phyloP scores from a whole-genome alignment of 805 yeast genomes.

The Blastobotrys chiropterorum region DNA sequence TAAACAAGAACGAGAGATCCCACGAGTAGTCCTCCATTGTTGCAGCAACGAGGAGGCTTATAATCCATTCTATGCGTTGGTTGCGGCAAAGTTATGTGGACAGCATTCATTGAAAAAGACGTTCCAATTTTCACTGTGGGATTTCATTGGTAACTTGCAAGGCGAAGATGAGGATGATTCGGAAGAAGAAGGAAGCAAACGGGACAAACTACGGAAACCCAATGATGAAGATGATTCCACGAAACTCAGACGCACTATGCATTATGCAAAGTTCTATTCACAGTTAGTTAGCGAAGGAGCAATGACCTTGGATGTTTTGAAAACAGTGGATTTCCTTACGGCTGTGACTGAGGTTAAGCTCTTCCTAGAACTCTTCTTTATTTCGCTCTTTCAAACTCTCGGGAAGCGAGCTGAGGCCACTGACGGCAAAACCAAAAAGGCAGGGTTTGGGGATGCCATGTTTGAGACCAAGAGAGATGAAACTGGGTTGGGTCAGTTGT shows the following conservation, averaged over 20 bases:
- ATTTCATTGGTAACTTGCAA: constrained; percentile 66
- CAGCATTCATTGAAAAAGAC: constrained; percentile 68
- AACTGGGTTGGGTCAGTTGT: constrained; percentile 40
- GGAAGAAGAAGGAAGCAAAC: constrained; percentile 37
- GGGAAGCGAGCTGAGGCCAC: constrained; percentile 37
- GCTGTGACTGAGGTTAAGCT: constrained; percentile 54
- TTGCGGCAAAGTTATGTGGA: constrained; percentile 72
- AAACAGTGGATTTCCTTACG: constrained; percentile 67
- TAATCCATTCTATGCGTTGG: constrained; percentile 83
- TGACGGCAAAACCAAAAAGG: constrained; percentile 6
- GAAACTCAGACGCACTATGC: constrained; percentile 51
- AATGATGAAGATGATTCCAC: constrained; percentile 22
- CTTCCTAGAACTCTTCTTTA: constrained; percentile 68
- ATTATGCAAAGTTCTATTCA: constrained; percentile 79
- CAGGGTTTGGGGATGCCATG: constrained; percentile 14
- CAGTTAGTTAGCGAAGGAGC: constrained; percentile 64
- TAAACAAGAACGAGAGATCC: constrained; percentile 80
- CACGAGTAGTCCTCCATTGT: constrained; percentile 80
- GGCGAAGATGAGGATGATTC: constrained; percentile 36
- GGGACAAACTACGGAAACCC: constrained; percentile 29
- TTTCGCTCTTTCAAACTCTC: constrained; percentile 56
- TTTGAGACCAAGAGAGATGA: constrained; percentile 38
- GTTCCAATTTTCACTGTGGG: constrained; percentile 89
- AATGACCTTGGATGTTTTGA: constrained; percentile 64
- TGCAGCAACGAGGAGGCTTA: constrained; percentile 73